Evolutionary conservation across 139 green algal genomes (phyloP), one percentile per base, ranked within the genome.

Genomic region (Tetraselmis chui): DNA sequence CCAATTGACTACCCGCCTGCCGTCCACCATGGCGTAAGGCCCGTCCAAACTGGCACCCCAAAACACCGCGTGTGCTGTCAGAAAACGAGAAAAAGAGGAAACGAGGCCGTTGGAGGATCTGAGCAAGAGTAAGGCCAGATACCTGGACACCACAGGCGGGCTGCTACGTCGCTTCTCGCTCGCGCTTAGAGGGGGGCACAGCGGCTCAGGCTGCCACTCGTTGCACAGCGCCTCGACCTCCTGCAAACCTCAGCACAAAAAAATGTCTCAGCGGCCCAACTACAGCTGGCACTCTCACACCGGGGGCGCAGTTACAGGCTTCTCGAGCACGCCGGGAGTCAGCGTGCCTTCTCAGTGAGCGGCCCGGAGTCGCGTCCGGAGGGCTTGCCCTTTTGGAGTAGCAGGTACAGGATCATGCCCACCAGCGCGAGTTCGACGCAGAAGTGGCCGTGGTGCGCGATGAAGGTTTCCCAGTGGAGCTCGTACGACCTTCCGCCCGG

Each of bases 171-270:
- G 80, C 18, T 83, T 77, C 59, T 92, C 80, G 80, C 27, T 82
- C 1, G 59, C 85, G 0, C 75, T 87, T 31, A 76, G 83, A 80
- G 75, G 27, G 0, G 58, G 82, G 30, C 86, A 87, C 59, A 98
- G 87, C 0, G 94, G 94, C 87, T 97, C 94, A 1, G 95, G 95
- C 79, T 93, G 26, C 95, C 95, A 98, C 82, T 98, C 95, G 28
- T 88, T 76, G 59, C 91, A 95, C 1, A 98, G 91, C 76, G 92
- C 80, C 25, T 97, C 91, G 1, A 97, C 88, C 77, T 98, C 95
- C 90, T 95, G 86, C 75, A 81, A 77, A 2, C 5, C 24, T 29
- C 58, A 83, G 59, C 58, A 22, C 27, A 1, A 26, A 1, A 25
- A 79, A 59, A 26, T 31, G 29, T 28, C 26, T 26, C n/a, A 82